Percentiles rank a stretch among this genome's conserved stretches.
Conservation (phyloP, 1,284 basidiomycete species). For the Melampsora americana region DNA sequence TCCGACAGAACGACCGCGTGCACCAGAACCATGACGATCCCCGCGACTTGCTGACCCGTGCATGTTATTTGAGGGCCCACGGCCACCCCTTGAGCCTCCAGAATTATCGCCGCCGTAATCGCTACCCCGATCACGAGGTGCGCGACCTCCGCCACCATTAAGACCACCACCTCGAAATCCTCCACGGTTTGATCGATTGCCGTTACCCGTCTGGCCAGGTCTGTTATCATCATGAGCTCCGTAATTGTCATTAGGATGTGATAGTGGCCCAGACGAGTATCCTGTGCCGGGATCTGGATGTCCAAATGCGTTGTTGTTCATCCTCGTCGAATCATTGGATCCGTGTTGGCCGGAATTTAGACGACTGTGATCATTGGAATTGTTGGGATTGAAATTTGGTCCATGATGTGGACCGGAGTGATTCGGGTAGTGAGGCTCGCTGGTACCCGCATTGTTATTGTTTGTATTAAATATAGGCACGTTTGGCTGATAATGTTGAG, state of each 20-base stretch:
- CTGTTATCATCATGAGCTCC: background rate
- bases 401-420: slow-evolving; percentile 12
- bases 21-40: slow-evolving; percentile 21
- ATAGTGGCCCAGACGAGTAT: slow-evolving; percentile 1
- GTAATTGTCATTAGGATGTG: background rate
- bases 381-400: slow-evolving; percentile 16
- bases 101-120: background rate
- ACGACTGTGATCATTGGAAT: background rate
- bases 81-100: slow-evolving; percentile 1
- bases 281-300: background rate
- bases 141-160: slow-evolving; percentile 15
- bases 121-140: slow-evolving; percentile 1
- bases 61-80: background rate
- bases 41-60: slow-evolving; percentile 1
- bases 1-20: background rate
- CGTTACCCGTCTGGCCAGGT: background rate
- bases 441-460: background rate
- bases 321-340: slow-evolving; percentile 7
- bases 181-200: slow-evolving; percentile 20
- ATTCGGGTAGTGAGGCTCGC: background rate
- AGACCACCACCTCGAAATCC: slow-evolving; percentile 19
- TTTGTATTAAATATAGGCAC: background rate
- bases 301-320: slow-evolving; percentile 2
- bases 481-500: background rate
- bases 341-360: background rate